Evolutionary conservation across 1,139 yeast genomes (phyloP).

Genomic region (Candida neerlandica): DNA sequence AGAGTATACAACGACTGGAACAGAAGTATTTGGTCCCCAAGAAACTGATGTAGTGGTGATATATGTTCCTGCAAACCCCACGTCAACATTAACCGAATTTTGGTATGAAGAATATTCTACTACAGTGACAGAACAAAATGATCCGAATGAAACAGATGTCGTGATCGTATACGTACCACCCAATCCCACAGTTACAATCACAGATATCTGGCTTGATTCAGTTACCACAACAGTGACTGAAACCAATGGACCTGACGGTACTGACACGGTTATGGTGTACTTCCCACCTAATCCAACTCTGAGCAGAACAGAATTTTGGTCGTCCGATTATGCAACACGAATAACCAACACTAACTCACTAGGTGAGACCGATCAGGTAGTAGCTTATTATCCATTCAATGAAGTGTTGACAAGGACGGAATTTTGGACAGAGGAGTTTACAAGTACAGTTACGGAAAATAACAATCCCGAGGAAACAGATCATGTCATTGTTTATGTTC

Average conservation of each 20-base stretch:
- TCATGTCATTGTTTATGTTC: conserved; percentile 23
- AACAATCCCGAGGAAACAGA: conserved; percentile 15
- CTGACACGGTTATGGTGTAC: conserved; percentile 17
- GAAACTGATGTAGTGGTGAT: background rate
- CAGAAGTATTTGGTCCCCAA: background rate
- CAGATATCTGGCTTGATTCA: conserved; percentile 14
- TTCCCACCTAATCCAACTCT: conserved; percentile 18
- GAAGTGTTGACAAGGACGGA: conserved; percentile 5
- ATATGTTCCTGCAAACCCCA: conserved; percentile 20
- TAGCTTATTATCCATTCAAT: conserved; percentile 14
- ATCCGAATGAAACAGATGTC: conserved; percentile 17
- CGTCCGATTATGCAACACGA: conserved; percentile 7
- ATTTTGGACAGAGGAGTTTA: conserved; percentile 15
- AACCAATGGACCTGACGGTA: conserved; percentile 16
- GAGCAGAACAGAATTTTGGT: conserved; percentile 14
- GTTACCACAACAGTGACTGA: conserved; percentile 11
- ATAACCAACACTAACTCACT: conserved; percentile 14
- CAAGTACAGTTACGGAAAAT: conserved; percentile 10
- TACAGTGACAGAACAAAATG: conserved; percentile 10
- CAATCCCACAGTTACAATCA: conserved; percentile 16
- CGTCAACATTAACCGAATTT: conserved; percentile 8
- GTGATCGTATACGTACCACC: conserved; percentile 17
- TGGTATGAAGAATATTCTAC: conserved; percentile 17
- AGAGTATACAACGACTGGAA: conserved; percentile 7
- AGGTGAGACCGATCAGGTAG: conserved; percentile 16